Evolutionary conservation across 2,329 filamentous ascomycete genomes (phyloP).

Genomic region (Emmonsiellopsis sp.): DNA sequence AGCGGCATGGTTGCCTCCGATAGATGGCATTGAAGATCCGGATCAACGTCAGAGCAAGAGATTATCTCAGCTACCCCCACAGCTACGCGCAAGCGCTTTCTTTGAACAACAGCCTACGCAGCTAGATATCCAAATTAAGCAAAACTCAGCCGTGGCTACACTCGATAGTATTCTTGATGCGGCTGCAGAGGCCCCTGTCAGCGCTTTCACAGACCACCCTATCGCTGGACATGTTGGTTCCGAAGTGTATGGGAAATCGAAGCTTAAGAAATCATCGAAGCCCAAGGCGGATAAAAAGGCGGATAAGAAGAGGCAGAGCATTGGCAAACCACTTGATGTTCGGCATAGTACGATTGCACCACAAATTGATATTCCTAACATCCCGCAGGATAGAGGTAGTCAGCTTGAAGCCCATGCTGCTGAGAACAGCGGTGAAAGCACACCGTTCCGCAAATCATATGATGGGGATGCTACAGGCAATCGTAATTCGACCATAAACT

Average conservation of each 20-base stretch:
- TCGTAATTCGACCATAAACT: background rate
- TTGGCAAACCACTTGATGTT: background rate
- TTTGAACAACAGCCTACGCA: slow-evolving; percentile 62
- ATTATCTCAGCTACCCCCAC: slow-evolving; percentile 58
- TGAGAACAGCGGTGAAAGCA: slow-evolving; percentile 9
- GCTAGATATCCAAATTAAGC: slow-evolving; percentile 50
- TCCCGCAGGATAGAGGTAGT: slow-evolving; percentile 8
- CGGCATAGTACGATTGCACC: slow-evolving; percentile 16
- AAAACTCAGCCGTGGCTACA: slow-evolving; percentile 78
- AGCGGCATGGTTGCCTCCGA: slow-evolving; percentile 34
- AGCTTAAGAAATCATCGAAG: slow-evolving; percentile 20
- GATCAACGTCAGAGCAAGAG: slow-evolving; percentile 11
- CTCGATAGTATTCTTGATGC: slow-evolving; percentile 89
- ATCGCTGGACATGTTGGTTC: slow-evolving; percentile 67
- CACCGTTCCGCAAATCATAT: slow-evolving; percentile 10
- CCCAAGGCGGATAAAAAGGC: slow-evolving; percentile 20
- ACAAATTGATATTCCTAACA: slow-evolving; percentile 8
- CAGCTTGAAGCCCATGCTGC: slow-evolving; percentile 16
- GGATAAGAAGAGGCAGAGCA: background rate
- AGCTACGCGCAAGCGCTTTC: slow-evolving; percentile 82
- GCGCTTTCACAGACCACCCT: slow-evolving; percentile 82
- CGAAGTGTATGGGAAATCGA: slow-evolving; percentile 59
- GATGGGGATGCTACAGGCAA: slow-evolving; percentile 8
- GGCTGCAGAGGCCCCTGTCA: slow-evolving; percentile 77
- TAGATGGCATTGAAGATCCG: slow-evolving; percentile 15